Percentiles rank a stretch among this genome's conserved stretches.
These are phyloP conservation scores for Talaromyces adpressus DNA, from an alignment of 495 filamentous ascomycete species.

Conservation along the genomic window DNA sequence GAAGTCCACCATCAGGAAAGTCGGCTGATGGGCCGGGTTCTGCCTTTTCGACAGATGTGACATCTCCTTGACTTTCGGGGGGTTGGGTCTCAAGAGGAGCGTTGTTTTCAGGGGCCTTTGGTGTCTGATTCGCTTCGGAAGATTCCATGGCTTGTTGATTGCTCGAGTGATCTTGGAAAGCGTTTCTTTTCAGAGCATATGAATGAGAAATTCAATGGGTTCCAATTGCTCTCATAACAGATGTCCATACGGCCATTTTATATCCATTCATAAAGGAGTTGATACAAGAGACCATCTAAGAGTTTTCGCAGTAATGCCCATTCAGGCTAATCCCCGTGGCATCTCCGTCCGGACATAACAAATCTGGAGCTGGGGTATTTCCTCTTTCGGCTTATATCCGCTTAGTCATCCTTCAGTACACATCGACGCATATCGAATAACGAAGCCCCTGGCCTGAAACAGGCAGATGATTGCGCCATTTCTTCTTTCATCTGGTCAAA, in stretches of 20 bases:
- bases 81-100: neutral
- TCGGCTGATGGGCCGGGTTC: neutral
- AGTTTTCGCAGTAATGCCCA: neutral
- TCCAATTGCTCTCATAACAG: neutral
- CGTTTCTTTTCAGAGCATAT: neutral
- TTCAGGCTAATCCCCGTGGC: neutral
- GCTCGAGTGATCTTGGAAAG: neutral
- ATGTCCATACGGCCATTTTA: neutral
- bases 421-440: neutral
- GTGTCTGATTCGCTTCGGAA: neutral
- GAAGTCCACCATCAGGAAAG: slow-evolving; percentile 7
- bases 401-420: neutral
- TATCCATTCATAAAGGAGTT: neutral
- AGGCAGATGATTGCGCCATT: neutral
- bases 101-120: neutral
- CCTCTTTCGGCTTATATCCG: neutral
- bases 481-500: neutral
- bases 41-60: neutral
- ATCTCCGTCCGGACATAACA: neutral
- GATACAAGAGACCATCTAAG: neutral
- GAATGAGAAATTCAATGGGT: neutral
- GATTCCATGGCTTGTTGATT: neutral
- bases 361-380: neutral
- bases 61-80: neutral
- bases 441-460: neutral